Evolutionary conservation across 768 basidiomycete species (phyloP).

Genomic region (Cystobasidium onofrii): DNA sequence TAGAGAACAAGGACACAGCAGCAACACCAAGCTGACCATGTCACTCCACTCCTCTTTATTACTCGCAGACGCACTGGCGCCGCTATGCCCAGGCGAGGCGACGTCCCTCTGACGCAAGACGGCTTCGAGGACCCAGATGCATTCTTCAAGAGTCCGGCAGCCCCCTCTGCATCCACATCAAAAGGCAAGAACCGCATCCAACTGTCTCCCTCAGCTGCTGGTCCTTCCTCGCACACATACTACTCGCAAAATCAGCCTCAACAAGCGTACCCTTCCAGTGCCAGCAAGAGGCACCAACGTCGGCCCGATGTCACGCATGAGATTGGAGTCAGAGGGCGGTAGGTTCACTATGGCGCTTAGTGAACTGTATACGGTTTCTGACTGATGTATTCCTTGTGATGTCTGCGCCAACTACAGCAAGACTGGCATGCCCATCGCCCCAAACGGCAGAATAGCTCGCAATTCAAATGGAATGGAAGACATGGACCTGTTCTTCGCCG

Average conservation of each 20-base stretch:
- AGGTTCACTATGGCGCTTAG: neutral
- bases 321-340: constrained; percentile 24
- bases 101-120: constrained; percentile 32
- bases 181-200: constrained; percentile 20
- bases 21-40: neutral
- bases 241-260: neutral
- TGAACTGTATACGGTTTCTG: neutral
- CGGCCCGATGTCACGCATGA: constrained; percentile 29
- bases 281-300: neutral
- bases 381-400: neutral
- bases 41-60: neutral
- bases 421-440: constrained; percentile 18
- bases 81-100: constrained; percentile 22
- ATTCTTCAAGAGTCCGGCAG: constrained; percentile 44
- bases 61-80: constrained; percentile 12
- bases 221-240: neutral
- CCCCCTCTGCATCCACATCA: constrained; percentile 4
- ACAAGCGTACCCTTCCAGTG: neutral
- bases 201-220: neutral
- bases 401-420: constrained; percentile 1
- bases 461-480: constrained; percentile 27
- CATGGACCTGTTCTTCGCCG: constrained; percentile 20
- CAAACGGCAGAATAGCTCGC: neutral
- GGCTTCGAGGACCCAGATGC: constrained; percentile 46
- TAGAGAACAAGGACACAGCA: neutral